These are phyloP conservation scores for Parietichytrium sp. DNA, from an alignment of 108 stramenopile species.

Conservation along the genomic window DNA sequence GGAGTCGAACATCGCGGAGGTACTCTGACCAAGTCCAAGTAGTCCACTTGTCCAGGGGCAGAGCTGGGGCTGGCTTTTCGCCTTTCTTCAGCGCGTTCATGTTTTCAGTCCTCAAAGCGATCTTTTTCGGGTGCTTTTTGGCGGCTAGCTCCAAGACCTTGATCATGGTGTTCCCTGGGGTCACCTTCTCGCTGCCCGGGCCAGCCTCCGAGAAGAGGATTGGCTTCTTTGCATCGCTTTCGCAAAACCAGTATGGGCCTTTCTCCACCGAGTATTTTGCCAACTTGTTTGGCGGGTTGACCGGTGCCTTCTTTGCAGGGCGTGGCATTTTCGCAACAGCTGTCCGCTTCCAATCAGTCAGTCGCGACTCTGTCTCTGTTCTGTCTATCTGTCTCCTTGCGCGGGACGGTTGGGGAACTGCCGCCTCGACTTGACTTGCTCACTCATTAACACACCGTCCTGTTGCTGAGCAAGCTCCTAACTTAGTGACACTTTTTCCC, in stretches of 20 bases:
- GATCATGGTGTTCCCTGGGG: neutral
- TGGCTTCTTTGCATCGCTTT: neutral
- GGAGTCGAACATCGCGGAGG: constrained; percentile 41
- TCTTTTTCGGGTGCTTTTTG: neutral
- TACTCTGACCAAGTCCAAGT: constrained; percentile 60
- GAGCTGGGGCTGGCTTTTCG: neutral
- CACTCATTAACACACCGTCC: neutral
- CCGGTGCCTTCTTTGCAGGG: neutral
- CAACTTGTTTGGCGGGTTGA: neutral
- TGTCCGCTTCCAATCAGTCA: neutral
- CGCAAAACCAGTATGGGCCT: constrained; percentile 1
- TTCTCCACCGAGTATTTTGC: neutral
- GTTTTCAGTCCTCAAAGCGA: neutral
- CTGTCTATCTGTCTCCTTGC: neutral
- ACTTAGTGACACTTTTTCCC: neutral
- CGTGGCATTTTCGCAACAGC: neutral
- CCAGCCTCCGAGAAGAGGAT: neutral
- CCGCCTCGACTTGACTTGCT: neutral
- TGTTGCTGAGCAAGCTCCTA: neutral
- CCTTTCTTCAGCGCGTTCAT: neutral
- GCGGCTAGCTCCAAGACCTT: neutral
- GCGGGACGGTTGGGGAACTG: neutral
- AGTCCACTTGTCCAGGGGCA: constrained; percentile 44
- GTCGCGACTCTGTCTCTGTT: neutral
- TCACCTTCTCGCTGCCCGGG: neutral